phyloP scores from a whole-genome alignment of 1,284 basidiomycete genomes.

The Sutorius eximius region DNA sequence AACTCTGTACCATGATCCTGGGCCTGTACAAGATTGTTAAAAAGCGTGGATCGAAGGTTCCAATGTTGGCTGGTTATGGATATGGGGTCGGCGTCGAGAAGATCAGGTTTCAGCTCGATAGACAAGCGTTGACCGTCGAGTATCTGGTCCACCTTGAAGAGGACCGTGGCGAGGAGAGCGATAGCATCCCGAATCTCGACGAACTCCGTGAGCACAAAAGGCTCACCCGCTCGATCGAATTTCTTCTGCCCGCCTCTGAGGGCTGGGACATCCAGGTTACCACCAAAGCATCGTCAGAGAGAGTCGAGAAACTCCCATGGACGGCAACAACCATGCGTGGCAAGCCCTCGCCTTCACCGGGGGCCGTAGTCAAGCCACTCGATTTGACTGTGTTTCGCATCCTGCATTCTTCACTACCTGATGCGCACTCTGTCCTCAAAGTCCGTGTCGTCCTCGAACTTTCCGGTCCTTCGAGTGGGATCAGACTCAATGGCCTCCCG shows the following conservation, averaged over 20 bases:
- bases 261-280: slow-evolving; percentile 90
- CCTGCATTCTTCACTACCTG: slow-evolving; percentile 68
- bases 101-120: slow-evolving; percentile 74
- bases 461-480: slow-evolving; percentile 70
- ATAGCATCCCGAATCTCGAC: slow-evolving; percentile 50
- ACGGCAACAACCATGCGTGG: slow-evolving; percentile 62
- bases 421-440: slow-evolving; percentile 76
- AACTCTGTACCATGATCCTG: slow-evolving; percentile 79
- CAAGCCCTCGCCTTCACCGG: slow-evolving; percentile 37
- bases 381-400: slow-evolving; percentile 70
- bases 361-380: slow-evolving; percentile 37
- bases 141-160: slow-evolving; percentile 84
- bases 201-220: slow-evolving; percentile 63
- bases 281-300: slow-evolving; percentile 68
- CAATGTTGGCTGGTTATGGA: slow-evolving; percentile 78
- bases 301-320: slow-evolving; percentile 77
- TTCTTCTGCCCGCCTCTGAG: slow-evolving; percentile 71
- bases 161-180: slow-evolving; percentile 37
- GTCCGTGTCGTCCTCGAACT: slow-evolving; percentile 79
- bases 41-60: slow-evolving; percentile 72
- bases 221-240: slow-evolving; percentile 77
- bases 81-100: slow-evolving; percentile 79
- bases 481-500: slow-evolving; percentile 83
- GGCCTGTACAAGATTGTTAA: slow-evolving; percentile 78
- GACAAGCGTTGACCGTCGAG: slow-evolving; percentile 82